phyloP scores from a whole-genome alignment of 139 green algal genomes.

The Tetraselmis striata region DNA sequence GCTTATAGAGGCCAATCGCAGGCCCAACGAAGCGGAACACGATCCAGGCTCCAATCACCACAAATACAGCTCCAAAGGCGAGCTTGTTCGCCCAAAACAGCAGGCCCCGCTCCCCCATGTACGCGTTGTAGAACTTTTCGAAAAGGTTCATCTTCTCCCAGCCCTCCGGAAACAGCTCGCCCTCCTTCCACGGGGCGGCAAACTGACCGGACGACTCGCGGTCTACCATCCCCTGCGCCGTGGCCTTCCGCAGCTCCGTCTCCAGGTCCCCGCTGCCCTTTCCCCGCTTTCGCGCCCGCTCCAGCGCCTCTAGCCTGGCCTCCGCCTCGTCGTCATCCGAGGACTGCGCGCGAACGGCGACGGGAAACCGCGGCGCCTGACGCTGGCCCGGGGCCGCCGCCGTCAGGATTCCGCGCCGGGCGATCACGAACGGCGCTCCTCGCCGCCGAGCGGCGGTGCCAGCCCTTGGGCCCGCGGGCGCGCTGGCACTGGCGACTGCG shows the following conservation, averaged over 20 bases:
- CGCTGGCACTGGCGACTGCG: too few relatives aligned
- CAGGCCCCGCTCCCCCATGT: conserved; percentile 59
- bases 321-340: conserved; percentile 18
- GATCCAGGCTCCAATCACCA: conserved; percentile 56
- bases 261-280: conserved; percentile 17
- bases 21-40: conserved; percentile 74
- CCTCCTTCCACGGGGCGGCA: conserved; percentile 54
- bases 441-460: too few relatives aligned
- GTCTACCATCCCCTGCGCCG: not conserved
- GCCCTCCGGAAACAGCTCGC: conserved; percentile 68
- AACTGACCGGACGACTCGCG: not conserved
- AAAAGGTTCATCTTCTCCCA: conserved; percentile 56
- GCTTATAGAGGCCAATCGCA: conserved; percentile 65
- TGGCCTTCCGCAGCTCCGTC: not conserved
- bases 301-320: conserved; percentile 27
- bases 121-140: conserved; percentile 58
- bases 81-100: conserved; percentile 68
- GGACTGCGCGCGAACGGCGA: not conserved
- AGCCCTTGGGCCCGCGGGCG: too few relatives aligned
- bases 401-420: too few relatives aligned
- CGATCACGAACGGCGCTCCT: too few relatives aligned
- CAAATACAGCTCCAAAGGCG: conserved; percentile 30
- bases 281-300: conserved; percentile 12
- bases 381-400: too few relatives aligned
- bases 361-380: too few relatives aligned